Evolutionary conservation across 192 early-diverging fungal genomes (phyloP).

Genomic region (Chytriomyces hyalinus): DNA sequence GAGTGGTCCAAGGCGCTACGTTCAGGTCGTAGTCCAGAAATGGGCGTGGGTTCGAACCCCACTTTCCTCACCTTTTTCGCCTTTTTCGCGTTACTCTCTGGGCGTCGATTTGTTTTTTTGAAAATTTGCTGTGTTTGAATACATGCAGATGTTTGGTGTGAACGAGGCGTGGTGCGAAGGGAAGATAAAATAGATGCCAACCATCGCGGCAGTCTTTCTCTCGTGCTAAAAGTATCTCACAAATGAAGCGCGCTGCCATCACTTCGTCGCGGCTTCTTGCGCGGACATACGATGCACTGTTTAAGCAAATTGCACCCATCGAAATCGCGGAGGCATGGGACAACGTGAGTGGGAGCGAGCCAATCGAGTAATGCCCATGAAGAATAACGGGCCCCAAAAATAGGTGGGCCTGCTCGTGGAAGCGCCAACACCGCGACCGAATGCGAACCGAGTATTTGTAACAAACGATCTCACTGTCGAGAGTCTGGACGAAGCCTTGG

Average conservation of each 20-base stretch:
- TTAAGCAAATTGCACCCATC: conserved; percentile 14
- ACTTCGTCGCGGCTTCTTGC: conserved; percentile 12
- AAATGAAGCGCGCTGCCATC: not conserved
- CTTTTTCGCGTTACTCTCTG: too few relatives aligned
- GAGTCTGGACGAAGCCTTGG: conserved; percentile 76
- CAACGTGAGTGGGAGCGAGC: conserved; percentile 16
- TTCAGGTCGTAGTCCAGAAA: too few relatives aligned
- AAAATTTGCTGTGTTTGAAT: too few relatives aligned
- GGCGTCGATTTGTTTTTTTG: too few relatives aligned
- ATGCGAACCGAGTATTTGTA: conserved; percentile 78
- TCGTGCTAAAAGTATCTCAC: too few relatives aligned
- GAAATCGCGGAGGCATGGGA: conserved; percentile 35
- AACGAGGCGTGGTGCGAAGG: too few relatives aligned
- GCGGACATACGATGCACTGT: conserved; percentile 6
- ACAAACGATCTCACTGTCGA: conserved; percentile 89
- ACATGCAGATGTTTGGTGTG: too few relatives aligned
- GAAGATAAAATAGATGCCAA: too few relatives aligned
- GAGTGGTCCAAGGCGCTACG: too few relatives aligned
- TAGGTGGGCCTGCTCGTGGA: conserved; percentile 82
- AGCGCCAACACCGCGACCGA: conserved; percentile 77
- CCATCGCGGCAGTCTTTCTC: too few relatives aligned
- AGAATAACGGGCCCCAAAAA: not conserved
- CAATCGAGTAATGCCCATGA: not conserved
- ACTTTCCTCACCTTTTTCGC: too few relatives aligned
- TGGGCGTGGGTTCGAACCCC: too few relatives aligned